Evolutionary conservation across 441 rosid genomes (phyloP).

Genomic region (Populus hybrid): DNA sequence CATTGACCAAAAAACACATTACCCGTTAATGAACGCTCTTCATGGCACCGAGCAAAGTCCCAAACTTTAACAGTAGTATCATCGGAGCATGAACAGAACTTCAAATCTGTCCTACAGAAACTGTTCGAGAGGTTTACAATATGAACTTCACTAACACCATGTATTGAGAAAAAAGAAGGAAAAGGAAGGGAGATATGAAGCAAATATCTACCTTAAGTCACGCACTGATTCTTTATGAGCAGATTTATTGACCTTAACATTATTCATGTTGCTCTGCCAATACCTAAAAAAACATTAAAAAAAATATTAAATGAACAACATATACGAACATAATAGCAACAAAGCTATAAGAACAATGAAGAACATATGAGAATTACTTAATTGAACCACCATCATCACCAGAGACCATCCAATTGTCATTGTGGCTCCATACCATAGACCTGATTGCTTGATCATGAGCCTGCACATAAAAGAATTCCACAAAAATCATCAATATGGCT

Average conservation of each 20-base stretch:
- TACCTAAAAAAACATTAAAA: slow-evolving; percentile 42
- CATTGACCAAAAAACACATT: slow-evolving; percentile 48
- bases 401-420: slow-evolving; percentile 97
- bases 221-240: slow-evolving; percentile 98
- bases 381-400: slow-evolving; percentile 97
- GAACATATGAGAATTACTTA: slow-evolving; percentile 45
- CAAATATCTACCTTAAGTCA: slow-evolving; percentile 58
- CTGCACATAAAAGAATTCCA: slow-evolving; percentile 33
- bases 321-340: neutral
- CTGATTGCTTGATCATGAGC: slow-evolving; percentile 99
- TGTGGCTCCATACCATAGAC: slow-evolving; percentile 98
- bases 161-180: neutral
- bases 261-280: slow-evolving; percentile 98
- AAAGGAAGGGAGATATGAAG: neutral
- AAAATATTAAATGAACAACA: neutral
- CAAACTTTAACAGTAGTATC: slow-evolving; percentile 96
- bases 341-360: neutral
- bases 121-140: slow-evolving; percentile 42
- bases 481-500: slow-evolving; percentile 8
- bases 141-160: neutral
- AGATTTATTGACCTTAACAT: slow-evolving; percentile 89
- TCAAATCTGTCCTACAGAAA: slow-evolving; percentile 94
- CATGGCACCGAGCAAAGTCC: slow-evolving; percentile 94
- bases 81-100: slow-evolving; percentile 97
- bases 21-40: slow-evolving; percentile 88